Conservation (phyloP, 352 stramenopile genomes). For the Pythium rishiriense region DNA sequence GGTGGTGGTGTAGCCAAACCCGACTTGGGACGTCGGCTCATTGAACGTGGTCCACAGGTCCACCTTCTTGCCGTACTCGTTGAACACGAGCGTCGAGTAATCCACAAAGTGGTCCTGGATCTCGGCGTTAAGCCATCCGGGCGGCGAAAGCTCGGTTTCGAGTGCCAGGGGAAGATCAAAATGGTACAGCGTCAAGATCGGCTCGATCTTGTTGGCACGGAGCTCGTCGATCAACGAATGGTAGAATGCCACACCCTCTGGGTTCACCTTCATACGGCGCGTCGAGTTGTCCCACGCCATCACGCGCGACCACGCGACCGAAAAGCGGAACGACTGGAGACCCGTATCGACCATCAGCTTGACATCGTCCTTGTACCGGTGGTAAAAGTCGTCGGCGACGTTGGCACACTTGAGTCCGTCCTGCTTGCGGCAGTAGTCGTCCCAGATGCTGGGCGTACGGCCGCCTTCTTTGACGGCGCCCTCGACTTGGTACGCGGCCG, state of each 20-base stretch:
- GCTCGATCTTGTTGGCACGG: neutral
- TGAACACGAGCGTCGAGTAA: neutral
- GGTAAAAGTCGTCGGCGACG: constrained; percentile 93
- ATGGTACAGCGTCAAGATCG: neutral
- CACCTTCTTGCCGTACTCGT: neutral
- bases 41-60: neutral
- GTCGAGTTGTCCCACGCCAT: neutral
- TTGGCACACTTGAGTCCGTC: constrained; percentile 81
- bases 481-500: constrained; percentile 93
- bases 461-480: constrained; percentile 81
- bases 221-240: neutral
- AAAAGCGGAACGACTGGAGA: constrained; percentile 91
- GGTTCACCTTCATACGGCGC: neutral
- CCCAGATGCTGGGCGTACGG: constrained; percentile 89
- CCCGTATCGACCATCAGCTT: constrained; percentile 89
- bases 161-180: neutral
- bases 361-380: constrained; percentile 90
- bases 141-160: neutral
- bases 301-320: neutral
- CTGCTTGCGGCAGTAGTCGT: constrained; percentile 84
- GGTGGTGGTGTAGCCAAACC: neutral
- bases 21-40: neutral
- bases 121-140: neutral
- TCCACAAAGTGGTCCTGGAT: neutral
- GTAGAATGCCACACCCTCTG: neutral